Evolutionary conservation across 2,329 filamentous ascomycete genomes (phyloP).

Genomic region (Penicillium olsonii): DNA sequence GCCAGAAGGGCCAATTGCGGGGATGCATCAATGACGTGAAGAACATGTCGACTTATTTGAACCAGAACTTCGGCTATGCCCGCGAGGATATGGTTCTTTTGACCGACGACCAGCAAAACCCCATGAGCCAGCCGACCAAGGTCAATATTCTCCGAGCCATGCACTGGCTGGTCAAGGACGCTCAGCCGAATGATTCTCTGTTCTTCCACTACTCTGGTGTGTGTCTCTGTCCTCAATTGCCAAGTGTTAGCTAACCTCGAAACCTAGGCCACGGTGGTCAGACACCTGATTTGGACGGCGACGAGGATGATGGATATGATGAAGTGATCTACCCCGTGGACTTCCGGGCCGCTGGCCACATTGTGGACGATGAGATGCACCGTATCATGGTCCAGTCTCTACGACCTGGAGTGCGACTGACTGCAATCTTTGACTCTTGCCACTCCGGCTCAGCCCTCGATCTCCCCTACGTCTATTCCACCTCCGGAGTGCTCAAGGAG

Average conservation of each 20-base stretch:
- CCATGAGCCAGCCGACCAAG: constrained; percentile 95
- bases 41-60: constrained; percentile 92
- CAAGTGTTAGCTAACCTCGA: constrained; percentile 14
- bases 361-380: constrained; percentile 79
- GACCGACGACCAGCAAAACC: constrained; percentile 95
- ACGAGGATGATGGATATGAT: constrained; percentile 76
- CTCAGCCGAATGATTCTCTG: constrained; percentile 85
- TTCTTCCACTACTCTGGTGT: constrained; percentile 96
- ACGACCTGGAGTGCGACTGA: constrained; percentile 75
- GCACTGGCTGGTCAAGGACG: constrained; percentile 97
- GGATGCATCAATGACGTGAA: constrained; percentile 97
- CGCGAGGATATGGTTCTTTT: constrained; percentile 96
- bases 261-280: constrained; percentile 70
- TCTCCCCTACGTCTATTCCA: constrained; percentile 68
- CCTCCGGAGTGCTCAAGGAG: constrained; percentile 68
- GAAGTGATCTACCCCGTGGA: constrained; percentile 80
- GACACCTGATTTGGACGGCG: constrained; percentile 70
- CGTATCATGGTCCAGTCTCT: constrained; percentile 74
- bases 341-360: constrained; percentile 68
- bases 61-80: constrained; percentile 87
- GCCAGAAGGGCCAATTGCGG: constrained; percentile 82
- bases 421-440: constrained; percentile 69
- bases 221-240: constrained; percentile 25
- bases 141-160: constrained; percentile 93
- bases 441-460: constrained; percentile 68